Base-by-base conservation (phyloP, 345 rosid species). In the Melastoma malabathricum region DNA sequence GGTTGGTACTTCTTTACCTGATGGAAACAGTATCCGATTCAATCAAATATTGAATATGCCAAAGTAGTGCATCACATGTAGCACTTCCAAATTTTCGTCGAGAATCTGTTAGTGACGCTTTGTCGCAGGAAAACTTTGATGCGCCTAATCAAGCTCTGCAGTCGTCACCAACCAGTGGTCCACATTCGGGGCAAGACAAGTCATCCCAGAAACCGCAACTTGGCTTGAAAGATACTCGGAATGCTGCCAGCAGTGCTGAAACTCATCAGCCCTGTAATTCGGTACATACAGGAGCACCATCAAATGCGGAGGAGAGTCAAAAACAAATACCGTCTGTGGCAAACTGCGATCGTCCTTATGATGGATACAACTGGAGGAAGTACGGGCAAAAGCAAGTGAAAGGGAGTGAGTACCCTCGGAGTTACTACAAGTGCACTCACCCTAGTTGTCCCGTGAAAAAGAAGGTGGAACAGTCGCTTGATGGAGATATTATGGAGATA, bases 321-420 rank as follows among this genome's bases (percentile, higher is more conserved):
- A 79, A 65, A 64, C 16, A 49, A 18, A 19, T 61, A 46, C 61
- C 68, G 6, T 51, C 69, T 2, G 39, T 44, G 43, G 69, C 70
- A 13, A 59, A 54, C 10, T 61, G 7, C 46, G 81, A 85, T 34
- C 71, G 89, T 39, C 82, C 94, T 1, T 72, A 75, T 56, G 97
- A 93, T 44, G 99, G 99, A 34, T 93, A 93, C 67, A 93, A 93
- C 44, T 93, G 99, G 97, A 83, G 96, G 63, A 93, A 93, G 57
- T 93, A 93, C 25, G 99, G 99, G 53, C 99, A 88, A 46, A 93
- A 93, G 62, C 99, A 88, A 68, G 99, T 88, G 15, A 93, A 93
- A 78, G 99, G 97, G 66, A 93, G 99, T 51, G 97, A 88, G 61
- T 83, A 71, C 43, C 99, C 99, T 0, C 73, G 99, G 48, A 83